These are phyloP conservation scores for Solanum corneliomulleri DNA, from an alignment of 257 asterid genomes.

Conservation along the genomic window DNA sequence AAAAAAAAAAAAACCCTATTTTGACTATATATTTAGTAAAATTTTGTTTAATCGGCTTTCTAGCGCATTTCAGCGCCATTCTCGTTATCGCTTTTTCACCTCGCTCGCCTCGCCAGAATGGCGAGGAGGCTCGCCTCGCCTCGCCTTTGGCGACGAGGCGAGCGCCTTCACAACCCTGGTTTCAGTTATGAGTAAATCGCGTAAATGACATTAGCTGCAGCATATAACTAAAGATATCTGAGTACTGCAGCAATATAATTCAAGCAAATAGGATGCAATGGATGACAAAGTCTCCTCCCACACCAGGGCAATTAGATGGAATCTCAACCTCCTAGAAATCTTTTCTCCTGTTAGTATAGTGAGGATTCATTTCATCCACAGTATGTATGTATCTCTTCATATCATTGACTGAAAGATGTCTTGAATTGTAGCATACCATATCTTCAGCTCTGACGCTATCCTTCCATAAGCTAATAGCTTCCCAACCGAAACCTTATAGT, in stretches of 20 bases:
- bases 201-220: background rate
- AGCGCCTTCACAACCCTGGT: too few species aligned
- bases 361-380: background rate
- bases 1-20: too few species aligned
- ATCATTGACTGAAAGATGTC: background rate
- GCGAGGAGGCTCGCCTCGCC: too few species aligned
- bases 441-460: background rate
- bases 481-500: background rate
- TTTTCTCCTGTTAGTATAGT: background rate
- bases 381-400: background rate
- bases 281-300: background rate
- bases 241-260: background rate
- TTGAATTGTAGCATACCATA: background rate
- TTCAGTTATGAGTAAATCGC: background rate
- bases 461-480: background rate
- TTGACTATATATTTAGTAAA: too few species aligned
- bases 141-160: too few species aligned
- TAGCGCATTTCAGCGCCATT: too few species aligned
- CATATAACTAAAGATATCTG: background rate
- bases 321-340: background rate
- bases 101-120: too few species aligned
- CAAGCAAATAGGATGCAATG: background rate
- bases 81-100: too few species aligned
- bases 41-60: too few species aligned
- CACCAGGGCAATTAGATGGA: background rate